These are phyloP conservation scores for Agaricus subrufescens DNA, from an alignment of 768 basidiomycete species.

Conservation along the genomic window DNA sequence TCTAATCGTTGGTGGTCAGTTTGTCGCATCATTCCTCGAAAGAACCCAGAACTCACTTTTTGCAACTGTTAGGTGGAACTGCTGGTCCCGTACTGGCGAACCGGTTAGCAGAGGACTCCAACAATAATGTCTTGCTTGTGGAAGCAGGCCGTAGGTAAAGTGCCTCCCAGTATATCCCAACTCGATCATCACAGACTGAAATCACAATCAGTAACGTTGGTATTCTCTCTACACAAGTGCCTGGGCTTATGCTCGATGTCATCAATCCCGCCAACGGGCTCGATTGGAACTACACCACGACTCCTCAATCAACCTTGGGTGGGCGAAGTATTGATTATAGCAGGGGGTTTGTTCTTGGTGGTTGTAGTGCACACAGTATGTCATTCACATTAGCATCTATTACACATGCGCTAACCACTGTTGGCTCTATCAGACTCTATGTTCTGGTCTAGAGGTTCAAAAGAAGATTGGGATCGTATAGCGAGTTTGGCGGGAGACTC, in stretches of 20 bases:
- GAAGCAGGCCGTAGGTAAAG: constrained; percentile 55
- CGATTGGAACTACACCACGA: constrained; percentile 26
- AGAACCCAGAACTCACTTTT: neutral
- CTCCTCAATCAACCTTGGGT: constrained; percentile 19
- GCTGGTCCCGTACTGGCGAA: constrained; percentile 53
- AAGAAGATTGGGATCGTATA: constrained; percentile 50
- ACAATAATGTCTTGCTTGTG: constrained; percentile 41
- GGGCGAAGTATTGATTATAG: constrained; percentile 16
- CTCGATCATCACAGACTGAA: neutral
- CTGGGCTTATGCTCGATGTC: constrained; percentile 4
- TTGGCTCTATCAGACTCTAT: constrained; percentile 15
- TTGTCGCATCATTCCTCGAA: constrained; percentile 7
- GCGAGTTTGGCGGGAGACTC: constrained; percentile 38
- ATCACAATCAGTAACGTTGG: constrained; percentile 5
- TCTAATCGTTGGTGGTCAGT: constrained; percentile 20
- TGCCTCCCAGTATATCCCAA: neutral
- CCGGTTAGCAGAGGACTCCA: constrained; percentile 45
- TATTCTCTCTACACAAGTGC: constrained; percentile 6
- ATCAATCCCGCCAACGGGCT: constrained; percentile 9
- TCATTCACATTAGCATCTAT: constrained; percentile 7
- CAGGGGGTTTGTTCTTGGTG: constrained; percentile 23
- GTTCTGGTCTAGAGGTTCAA: constrained; percentile 26
- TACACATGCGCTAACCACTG: neutral
- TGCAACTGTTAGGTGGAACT: constrained; percentile 33
- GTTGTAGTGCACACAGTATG: constrained; percentile 24